Evolutionary conservation across 2,329 filamentous ascomycete species (phyloP).

Genomic region (Aureobasidium sp.): DNA sequence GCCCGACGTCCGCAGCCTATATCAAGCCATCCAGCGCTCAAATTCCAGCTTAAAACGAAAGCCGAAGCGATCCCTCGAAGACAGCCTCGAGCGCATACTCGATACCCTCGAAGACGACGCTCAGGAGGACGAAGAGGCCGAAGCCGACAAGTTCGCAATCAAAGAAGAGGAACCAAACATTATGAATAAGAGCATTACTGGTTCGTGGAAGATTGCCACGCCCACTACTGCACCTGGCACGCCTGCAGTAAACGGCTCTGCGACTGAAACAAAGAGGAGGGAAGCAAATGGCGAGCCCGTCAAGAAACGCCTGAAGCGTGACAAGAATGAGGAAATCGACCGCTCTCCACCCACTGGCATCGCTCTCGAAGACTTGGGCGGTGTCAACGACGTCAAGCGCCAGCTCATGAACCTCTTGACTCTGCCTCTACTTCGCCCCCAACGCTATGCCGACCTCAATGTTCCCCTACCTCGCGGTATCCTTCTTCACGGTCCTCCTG

Average conservation of each 20-base stretch:
- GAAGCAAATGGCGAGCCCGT: slow-evolving; percentile 58
- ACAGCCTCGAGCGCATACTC: slow-evolving; percentile 75
- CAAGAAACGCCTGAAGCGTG: slow-evolving; percentile 53
- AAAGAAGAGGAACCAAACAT: slow-evolving; percentile 40
- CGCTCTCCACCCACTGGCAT: slow-evolving; percentile 56
- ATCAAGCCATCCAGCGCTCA: slow-evolving; percentile 71
- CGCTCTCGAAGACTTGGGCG: slow-evolving; percentile 64
- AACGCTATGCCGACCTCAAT: slow-evolving; percentile 56
- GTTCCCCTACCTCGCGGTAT: slow-evolving; percentile 67
- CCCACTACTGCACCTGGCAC: slow-evolving; percentile 24
- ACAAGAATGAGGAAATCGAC: slow-evolving; percentile 38
- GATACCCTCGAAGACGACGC: slow-evolving; percentile 61
- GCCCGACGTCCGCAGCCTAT: slow-evolving; percentile 56
- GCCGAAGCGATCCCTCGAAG: slow-evolving; percentile 73
- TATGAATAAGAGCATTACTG: slow-evolving; percentile 58
- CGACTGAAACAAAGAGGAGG: slow-evolving; percentile 39
- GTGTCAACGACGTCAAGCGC: slow-evolving; percentile 62
- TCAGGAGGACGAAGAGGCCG: slow-evolving; percentile 45
- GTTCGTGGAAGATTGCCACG: slow-evolving; percentile 42
- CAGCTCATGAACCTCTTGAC: slow-evolving; percentile 64
- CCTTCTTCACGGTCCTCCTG: slow-evolving; percentile 72
- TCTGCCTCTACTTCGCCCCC: slow-evolving; percentile 60
- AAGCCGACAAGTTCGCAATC: slow-evolving; percentile 35
- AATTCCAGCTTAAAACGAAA: slow-evolving; percentile 80
- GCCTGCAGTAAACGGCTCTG: slow-evolving; percentile 17